Percentiles rank a stretch among this genome's conserved stretches.
phyloP scores from a whole-genome alignment of 2,329 filamentous ascomycete genomes.

The Nemania bipapillata region DNA sequence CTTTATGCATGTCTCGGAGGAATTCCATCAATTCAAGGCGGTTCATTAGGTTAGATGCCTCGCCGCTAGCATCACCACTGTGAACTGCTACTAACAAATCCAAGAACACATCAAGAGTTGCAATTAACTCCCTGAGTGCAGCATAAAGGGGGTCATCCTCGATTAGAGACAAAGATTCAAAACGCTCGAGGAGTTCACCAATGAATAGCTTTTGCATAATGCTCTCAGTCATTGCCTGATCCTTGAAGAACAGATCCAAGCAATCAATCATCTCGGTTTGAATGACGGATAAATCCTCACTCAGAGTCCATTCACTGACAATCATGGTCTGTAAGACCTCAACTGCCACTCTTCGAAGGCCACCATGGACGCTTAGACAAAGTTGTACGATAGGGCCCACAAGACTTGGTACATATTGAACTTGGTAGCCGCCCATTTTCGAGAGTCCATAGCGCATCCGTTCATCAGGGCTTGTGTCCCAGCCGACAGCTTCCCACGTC shows the following conservation, averaged over 20 bases:
- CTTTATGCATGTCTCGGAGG: slow-evolving; percentile 93
- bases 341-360: slow-evolving; percentile 86
- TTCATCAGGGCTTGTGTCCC: slow-evolving; percentile 88
- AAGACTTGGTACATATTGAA: slow-evolving; percentile 94
- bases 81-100: slow-evolving; percentile 92
- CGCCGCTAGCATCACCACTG: slow-evolving; percentile 75
- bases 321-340: slow-evolving; percentile 98
- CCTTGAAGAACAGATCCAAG: slow-evolving; percentile 88
- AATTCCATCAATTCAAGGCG: slow-evolving; percentile 94
- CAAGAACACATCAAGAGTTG: slow-evolving; percentile 87
- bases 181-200: slow-evolving; percentile 82
- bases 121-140: slow-evolving; percentile 81
- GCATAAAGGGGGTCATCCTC: slow-evolving; percentile 78
- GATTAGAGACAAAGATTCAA: slow-evolving; percentile 74
- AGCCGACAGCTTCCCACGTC: slow-evolving; percentile 95
- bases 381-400: slow-evolving; percentile 92
- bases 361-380: slow-evolving; percentile 94
- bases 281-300: slow-evolving; percentile 88
- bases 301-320: slow-evolving; percentile 95
- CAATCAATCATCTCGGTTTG: slow-evolving; percentile 98
- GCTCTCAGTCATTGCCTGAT: slow-evolving; percentile 85
- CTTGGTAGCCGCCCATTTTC: slow-evolving; percentile 95
- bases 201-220: slow-evolving; percentile 94
- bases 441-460: slow-evolving; percentile 78
- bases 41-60: slow-evolving; percentile 86